phyloP scores from a whole-genome alignment of 2,329 filamentous ascomycete species.

The Emergomyces africanus region DNA sequence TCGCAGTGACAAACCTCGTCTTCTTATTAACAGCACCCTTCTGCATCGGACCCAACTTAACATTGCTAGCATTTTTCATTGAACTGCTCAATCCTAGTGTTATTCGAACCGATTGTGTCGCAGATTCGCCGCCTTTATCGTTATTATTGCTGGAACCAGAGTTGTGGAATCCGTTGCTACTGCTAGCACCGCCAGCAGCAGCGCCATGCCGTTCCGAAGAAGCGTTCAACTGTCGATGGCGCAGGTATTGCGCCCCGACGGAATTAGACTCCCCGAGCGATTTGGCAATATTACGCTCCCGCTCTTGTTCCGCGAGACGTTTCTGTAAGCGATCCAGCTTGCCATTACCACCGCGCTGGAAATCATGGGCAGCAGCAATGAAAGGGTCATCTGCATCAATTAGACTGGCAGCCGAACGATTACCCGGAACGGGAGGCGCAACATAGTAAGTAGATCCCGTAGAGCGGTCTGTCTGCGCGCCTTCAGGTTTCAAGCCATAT shows the following conservation, averaged over 20 bases:
- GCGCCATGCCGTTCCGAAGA: not conserved
- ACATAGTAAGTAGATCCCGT: slow-evolving; percentile 35
- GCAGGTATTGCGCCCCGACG: slow-evolving; percentile 34
- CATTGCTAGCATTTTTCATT: slow-evolving; percentile 25
- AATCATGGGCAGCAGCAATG: slow-evolving; percentile 25
- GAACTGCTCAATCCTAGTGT: slow-evolving; percentile 15
- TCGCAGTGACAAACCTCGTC: slow-evolving; percentile 66
- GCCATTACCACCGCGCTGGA: slow-evolving; percentile 25
- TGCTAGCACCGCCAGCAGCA: not conserved
- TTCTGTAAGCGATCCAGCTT: slow-evolving; percentile 32
- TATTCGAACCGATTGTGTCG: slow-evolving; percentile 1
- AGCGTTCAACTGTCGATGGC: slow-evolving; percentile 15
- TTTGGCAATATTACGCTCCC: slow-evolving; percentile 33
- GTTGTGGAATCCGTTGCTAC: not conserved
- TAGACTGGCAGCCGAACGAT: slow-evolving; percentile 27
- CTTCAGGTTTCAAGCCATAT: slow-evolving; percentile 12
- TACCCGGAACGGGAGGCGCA: slow-evolving; percentile 20
- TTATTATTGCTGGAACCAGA: not conserved
- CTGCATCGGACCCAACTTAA: slow-evolving; percentile 26
- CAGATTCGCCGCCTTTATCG: not conserved
- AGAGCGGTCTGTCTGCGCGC: slow-evolving; percentile 26
- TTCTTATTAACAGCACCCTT: slow-evolving; percentile 39
- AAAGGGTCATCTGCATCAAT: slow-evolving; percentile 33
- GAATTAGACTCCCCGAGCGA: slow-evolving; percentile 29
- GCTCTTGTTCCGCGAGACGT: slow-evolving; percentile 30